phyloP scores from a whole-genome alignment of 345 rosid species.

The Gossypium stocksii region DNA sequence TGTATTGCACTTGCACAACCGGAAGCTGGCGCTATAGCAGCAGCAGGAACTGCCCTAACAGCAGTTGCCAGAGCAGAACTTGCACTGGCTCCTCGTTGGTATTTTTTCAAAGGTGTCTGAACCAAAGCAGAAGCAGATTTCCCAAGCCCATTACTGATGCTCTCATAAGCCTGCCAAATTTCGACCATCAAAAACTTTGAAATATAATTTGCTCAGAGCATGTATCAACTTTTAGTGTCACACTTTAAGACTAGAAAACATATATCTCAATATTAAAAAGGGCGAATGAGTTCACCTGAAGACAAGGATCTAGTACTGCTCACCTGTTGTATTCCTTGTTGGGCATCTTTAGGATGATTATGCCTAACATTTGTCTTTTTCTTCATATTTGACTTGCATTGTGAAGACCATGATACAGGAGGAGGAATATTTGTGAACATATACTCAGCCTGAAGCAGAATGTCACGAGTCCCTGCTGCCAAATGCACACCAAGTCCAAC shows the following conservation, averaged over 20 bases:
- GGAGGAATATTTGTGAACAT: slow-evolving; percentile 50
- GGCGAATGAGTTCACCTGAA: neutral
- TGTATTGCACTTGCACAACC: slow-evolving; percentile 81
- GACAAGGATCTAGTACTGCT: slow-evolving; percentile 6
- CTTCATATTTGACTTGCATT: slow-evolving; percentile 25
- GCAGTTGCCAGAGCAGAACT: slow-evolving; percentile 81
- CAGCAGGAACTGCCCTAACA: slow-evolving; percentile 78
- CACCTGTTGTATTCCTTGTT: slow-evolving; percentile 89
- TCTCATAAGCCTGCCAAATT: slow-evolving; percentile 68
- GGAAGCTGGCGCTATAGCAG: slow-evolving; percentile 88
- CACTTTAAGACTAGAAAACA: neutral
- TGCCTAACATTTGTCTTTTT: slow-evolving; percentile 51
- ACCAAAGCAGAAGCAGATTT: slow-evolving; percentile 89
- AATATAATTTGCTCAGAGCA: neutral
- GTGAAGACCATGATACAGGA: slow-evolving; percentile 43
- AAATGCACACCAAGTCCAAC: slow-evolving; percentile 94
- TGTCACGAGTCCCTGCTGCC: slow-evolving; percentile 83
- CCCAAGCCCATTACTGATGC: slow-evolving; percentile 81
- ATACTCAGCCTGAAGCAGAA: slow-evolving; percentile 73
- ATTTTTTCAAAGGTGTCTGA: slow-evolving; percentile 65
- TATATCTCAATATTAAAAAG: neutral
- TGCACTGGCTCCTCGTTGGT: slow-evolving; percentile 82
- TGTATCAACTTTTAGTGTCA: neutral
- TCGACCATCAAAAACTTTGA: slow-evolving; percentile 18
- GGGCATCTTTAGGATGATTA: slow-evolving; percentile 81